These are phyloP conservation scores for Cercospora sojina DNA, from an alignment of 2,329 filamentous ascomycete genomes.

Conservation along the genomic window DNA sequence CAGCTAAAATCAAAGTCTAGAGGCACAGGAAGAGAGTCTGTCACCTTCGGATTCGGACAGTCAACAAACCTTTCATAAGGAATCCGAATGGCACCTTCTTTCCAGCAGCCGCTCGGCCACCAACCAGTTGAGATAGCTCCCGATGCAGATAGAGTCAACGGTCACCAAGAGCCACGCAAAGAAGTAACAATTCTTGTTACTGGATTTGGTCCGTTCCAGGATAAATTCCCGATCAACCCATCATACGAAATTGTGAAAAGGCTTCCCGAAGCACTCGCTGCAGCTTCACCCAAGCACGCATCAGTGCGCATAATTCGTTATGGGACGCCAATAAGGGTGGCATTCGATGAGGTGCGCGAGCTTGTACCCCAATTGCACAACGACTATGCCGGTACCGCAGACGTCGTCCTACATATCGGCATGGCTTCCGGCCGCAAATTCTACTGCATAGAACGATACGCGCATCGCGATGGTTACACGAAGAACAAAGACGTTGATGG, in stretches of 20 bases:
- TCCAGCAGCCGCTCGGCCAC: constrained; percentile 14
- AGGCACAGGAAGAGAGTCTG: not conserved
- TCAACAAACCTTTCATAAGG: not conserved
- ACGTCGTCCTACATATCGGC: constrained; percentile 74
- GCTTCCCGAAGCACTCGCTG: constrained; percentile 64
- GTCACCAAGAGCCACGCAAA: constrained; percentile 9
- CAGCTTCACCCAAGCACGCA: constrained; percentile 30
- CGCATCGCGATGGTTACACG: constrained; percentile 69
- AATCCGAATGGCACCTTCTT: constrained; percentile 19
- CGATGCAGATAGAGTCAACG: not conserved
- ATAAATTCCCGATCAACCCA: constrained; percentile 68
- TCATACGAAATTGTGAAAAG: constrained; percentile 73
- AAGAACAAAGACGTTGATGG: constrained; percentile 67
- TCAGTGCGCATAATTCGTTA: constrained; percentile 65
- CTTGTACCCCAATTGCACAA: constrained; percentile 64
- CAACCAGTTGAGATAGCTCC: not conserved
- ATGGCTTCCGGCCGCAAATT: constrained; percentile 66
- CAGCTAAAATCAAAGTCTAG: not conserved
- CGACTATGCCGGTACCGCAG: constrained; percentile 50
- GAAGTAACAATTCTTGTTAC: constrained; percentile 48
- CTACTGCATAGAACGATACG: constrained; percentile 70
- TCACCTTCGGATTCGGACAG: not conserved
- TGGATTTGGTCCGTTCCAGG: constrained; percentile 62
- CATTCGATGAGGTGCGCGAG: constrained; percentile 64
- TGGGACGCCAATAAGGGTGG: constrained; percentile 66